phyloP scores from a whole-genome alignment of 208 protist species.

The Novymonas esmeraldas region DNA sequence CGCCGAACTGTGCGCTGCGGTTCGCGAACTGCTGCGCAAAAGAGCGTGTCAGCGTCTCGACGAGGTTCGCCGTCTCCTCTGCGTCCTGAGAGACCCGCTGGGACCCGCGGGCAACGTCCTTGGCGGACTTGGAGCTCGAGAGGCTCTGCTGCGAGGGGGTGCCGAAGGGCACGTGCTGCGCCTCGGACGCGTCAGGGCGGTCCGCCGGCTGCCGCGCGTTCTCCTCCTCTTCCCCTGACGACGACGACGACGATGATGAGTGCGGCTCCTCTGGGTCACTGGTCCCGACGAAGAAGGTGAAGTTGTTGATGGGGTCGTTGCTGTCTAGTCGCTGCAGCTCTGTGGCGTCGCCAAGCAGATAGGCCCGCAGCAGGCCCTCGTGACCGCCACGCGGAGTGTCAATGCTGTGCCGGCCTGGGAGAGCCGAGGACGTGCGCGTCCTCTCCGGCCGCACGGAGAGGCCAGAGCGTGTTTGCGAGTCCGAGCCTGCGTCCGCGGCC shows the following conservation, averaged over 20 bases:
- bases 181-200: not conserved
- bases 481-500: not conserved
- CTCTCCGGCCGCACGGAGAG: too few relatives aligned
- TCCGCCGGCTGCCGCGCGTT: not conserved
- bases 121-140: not conserved
- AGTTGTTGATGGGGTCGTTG: conserved; percentile 43
- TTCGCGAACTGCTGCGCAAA: conserved; percentile 16
- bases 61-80: conserved; percentile 22
- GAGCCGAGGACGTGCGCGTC: not conserved
- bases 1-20: not conserved
- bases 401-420: not conserved
- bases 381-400: not conserved
- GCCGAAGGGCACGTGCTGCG: conserved; percentile 6
- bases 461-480: too few relatives aligned
- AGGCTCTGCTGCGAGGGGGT: conserved; percentile 10
- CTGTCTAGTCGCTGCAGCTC: conserved; percentile 4
- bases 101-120: not conserved
- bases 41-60: conserved; percentile 23
- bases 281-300: conserved; percentile 36
- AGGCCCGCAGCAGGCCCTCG: conserved; percentile 3
- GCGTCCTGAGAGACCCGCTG: not conserved
- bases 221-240: too few relatives aligned
- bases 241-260: not conserved
- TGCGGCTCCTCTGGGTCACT: not conserved
- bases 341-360: conserved; percentile 15